A percentile compares a stretch with the other conserved stretches of the same genome.
phyloP scores from a whole-genome alignment of 108 stramenopile species.

The Schizochytrium sp. region DNA sequence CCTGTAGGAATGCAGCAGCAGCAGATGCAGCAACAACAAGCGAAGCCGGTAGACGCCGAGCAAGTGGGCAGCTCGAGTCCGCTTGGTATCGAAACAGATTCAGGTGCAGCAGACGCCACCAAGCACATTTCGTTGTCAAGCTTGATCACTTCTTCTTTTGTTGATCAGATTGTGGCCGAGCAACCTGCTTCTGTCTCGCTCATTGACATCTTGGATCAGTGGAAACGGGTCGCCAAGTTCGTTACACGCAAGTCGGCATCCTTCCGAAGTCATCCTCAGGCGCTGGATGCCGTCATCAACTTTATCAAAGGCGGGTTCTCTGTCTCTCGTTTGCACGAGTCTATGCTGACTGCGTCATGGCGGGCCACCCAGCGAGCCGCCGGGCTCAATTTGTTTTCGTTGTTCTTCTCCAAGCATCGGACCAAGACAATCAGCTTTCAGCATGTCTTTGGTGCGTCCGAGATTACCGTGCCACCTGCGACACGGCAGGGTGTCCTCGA shows the following conservation, averaged over 20 bases:
- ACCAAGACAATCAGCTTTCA: not conserved
- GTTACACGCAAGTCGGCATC: not conserved
- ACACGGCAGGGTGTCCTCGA: not conserved
- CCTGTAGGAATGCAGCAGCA: not conserved
- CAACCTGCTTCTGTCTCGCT: not conserved
- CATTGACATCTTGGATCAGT: not conserved
- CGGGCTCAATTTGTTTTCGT: not conserved
- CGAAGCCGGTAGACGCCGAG: too few relatives aligned
- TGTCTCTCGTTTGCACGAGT: not conserved
- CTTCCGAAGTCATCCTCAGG: not conserved
- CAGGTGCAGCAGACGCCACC: not conserved
- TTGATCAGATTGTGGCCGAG: not conserved
- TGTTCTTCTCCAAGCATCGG: not conserved
- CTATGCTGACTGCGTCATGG: not conserved
- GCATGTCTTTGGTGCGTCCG: not conserved
- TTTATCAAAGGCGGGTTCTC: not conserved
- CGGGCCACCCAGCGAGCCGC: not conserved
- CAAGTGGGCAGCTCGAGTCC: too few relatives aligned
- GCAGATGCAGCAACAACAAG: not conserved
- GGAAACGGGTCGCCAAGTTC: constrained; percentile 10
- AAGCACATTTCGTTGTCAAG: not conserved
- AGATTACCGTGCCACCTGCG: not conserved
- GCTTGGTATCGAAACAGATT: not conserved
- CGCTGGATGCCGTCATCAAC: not conserved
- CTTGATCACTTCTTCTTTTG: not conserved